Evolutionary conservation across 805 yeast genomes (phyloP).

Genomic region (Wickerhamomyces pijperi): DNA sequence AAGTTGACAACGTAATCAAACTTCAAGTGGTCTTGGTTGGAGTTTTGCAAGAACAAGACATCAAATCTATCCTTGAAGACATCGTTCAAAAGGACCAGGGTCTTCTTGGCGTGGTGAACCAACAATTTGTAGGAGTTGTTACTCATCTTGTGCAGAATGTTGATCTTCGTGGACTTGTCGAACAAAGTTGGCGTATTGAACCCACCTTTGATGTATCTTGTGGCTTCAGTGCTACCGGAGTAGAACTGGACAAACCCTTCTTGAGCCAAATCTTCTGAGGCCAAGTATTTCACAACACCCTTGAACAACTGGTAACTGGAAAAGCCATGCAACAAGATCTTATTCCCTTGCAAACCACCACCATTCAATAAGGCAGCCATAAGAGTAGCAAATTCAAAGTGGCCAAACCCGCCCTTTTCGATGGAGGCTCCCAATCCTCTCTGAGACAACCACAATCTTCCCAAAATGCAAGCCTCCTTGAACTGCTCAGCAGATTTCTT

Average conservation of each 20-base stretch:
- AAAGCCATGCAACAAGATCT: slow-evolving; percentile 73
- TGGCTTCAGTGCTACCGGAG: slow-evolving; percentile 27
- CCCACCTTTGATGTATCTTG: slow-evolving; percentile 39
- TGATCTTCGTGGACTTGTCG: slow-evolving; percentile 67
- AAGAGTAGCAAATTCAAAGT: slow-evolving; percentile 75
- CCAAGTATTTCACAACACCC: slow-evolving; percentile 73
- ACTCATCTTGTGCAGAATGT: slow-evolving; percentile 75
- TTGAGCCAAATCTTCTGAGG: slow-evolving; percentile 60
- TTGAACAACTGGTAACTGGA: slow-evolving; percentile 90
- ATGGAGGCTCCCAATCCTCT: slow-evolving; percentile 63
- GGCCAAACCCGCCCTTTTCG: slow-evolving; percentile 77
- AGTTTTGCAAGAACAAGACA: slow-evolving; percentile 56
- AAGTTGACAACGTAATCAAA: slow-evolving; percentile 50
- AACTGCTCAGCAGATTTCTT: slow-evolving; percentile 72
- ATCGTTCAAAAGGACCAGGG: slow-evolving; percentile 62
- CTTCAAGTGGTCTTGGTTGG: slow-evolving; percentile 41
- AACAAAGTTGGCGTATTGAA: slow-evolving; percentile 67
- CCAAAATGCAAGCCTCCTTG: slow-evolving; percentile 77
- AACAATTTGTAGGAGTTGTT: slow-evolving; percentile 51
- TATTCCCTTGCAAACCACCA: slow-evolving; percentile 67
- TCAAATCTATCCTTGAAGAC: slow-evolving; percentile 77
- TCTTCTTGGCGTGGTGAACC: slow-evolving; percentile 54
- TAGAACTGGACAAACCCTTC: slow-evolving; percentile 60
- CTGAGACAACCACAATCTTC: slow-evolving; percentile 84
- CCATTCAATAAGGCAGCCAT: slow-evolving; percentile 79